Evolutionary conservation across 345 rosid species (phyloP).

Genomic region (Eucalyptus shirleyi): DNA sequence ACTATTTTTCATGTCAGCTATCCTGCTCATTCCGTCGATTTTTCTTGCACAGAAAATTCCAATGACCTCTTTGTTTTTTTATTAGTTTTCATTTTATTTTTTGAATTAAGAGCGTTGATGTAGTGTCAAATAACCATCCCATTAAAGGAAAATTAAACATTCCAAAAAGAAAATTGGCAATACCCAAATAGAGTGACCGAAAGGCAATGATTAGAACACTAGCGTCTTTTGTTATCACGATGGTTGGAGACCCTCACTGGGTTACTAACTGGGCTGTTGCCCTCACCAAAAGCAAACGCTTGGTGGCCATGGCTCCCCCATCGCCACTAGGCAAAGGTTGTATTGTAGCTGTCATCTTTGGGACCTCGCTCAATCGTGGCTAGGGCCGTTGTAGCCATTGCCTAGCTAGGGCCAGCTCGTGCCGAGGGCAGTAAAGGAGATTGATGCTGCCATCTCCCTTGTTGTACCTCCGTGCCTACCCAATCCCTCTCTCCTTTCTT

Average conservation of each 20-base stretch:
- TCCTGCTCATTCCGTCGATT: too few relatives aligned
- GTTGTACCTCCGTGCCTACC: background rate
- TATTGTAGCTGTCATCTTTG: fast-evolving
- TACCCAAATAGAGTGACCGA: fast-evolving
- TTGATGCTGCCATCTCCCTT: too few relatives aligned
- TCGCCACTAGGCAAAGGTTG: background rate
- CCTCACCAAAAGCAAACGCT: background rate
- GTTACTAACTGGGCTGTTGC: background rate
- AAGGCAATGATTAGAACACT: fast-evolving
- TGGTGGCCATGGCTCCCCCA: background rate
- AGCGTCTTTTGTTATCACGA: fast-evolving
- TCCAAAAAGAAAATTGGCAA: background rate
- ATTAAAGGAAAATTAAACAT: background rate
- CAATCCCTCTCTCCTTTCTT: background rate
- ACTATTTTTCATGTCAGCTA: too few relatives aligned
- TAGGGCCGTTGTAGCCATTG: fast-evolving
- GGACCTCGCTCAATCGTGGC: background rate
- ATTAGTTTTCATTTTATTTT: background rate
- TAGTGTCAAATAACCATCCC: background rate
- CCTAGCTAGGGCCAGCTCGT: too few relatives aligned
- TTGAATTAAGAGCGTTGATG: fast-evolving
- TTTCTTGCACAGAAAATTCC: too few relatives aligned
- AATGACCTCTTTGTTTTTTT: background rate
- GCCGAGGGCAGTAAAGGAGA: background rate
- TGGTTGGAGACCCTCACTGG: fast-evolving